phyloP scores from a whole-genome alignment of 1,139 yeast species.

The Zygotorulaspora mrakii region DNA sequence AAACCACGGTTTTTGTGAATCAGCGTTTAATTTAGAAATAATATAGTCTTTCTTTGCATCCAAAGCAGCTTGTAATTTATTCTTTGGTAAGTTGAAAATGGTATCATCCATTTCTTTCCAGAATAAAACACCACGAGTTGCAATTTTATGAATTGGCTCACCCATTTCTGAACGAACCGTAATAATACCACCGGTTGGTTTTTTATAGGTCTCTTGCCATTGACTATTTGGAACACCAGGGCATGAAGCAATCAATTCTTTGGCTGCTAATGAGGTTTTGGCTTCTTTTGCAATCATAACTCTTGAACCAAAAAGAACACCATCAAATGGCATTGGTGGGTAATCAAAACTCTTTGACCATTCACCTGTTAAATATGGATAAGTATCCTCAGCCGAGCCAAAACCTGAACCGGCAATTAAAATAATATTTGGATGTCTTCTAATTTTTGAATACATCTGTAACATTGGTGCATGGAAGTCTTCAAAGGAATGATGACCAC shows the following conservation, averaged over 20 bases:
- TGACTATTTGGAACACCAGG: slow-evolving; percentile 81
- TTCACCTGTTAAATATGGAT: slow-evolving; percentile 94
- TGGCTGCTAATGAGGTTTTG: slow-evolving; percentile 88
- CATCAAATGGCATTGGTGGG: slow-evolving; percentile 99
- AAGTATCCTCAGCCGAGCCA: slow-evolving; percentile 94
- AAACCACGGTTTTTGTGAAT: slow-evolving; percentile 98
- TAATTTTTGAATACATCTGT: slow-evolving; percentile 91
- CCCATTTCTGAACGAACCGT: slow-evolving; percentile 99
- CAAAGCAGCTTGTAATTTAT: slow-evolving; percentile 78
- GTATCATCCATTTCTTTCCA: slow-evolving; percentile 98
- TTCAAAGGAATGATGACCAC: slow-evolving; percentile 99
- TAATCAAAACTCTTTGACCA: slow-evolving; percentile 84
- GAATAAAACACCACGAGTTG: slow-evolving; percentile 94
- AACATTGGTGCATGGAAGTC: slow-evolving; percentile 97
- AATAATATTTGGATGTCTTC: slow-evolving; percentile 85
- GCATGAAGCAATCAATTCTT: slow-evolving; percentile 84
- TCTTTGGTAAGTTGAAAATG: slow-evolving; percentile 84
- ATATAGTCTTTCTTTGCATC: slow-evolving; percentile 82
- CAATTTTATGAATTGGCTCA: slow-evolving; percentile 97
- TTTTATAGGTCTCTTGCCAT: slow-evolving; percentile 95
- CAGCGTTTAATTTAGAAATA: slow-evolving; percentile 80
- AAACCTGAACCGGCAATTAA: slow-evolving; percentile 97
- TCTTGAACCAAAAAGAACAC: slow-evolving; percentile 92
- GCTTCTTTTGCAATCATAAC: slow-evolving; percentile 98
- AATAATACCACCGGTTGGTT: slow-evolving; percentile 93